A percentile compares a stretch with the other conserved stretches of the same genome.
Evolutionary conservation across 202 grass and related monocot species (phyloP).

Genomic region (Saccharum hybrid): DNA sequence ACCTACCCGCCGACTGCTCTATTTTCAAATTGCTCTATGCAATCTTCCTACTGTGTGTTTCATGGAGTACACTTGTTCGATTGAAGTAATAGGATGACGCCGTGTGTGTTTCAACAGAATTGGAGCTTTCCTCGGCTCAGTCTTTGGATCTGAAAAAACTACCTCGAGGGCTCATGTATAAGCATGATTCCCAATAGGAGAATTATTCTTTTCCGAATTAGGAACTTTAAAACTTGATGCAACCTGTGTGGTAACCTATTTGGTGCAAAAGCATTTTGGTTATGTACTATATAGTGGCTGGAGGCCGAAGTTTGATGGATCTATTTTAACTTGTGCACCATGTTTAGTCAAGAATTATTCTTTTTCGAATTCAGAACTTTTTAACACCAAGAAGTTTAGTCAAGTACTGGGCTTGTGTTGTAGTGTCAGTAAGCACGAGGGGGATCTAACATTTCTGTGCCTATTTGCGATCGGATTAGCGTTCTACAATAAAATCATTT

Average conservation of each 20-base stretch:
- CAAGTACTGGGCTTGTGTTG: background rate
- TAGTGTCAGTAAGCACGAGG: background rate
- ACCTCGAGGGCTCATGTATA: no score
- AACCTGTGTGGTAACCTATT: background rate
- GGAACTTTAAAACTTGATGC: background rate
- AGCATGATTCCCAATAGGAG: no score
- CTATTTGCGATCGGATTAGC: background rate
- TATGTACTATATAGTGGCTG: background rate
- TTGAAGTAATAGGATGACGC: no score
- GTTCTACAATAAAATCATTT: background rate
- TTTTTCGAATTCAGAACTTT: background rate
- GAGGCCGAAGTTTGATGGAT: background rate
- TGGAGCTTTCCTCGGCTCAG: no score
- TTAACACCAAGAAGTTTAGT: background rate
- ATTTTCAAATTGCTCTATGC: background rate
- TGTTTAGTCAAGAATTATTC: background rate
- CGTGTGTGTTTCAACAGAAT: no score
- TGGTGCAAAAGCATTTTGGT: background rate
- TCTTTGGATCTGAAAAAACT: no score
- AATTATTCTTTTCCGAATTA: no score
- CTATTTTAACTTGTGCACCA: background rate
- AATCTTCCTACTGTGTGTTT: no score
- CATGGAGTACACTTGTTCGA: no score
- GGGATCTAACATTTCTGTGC: background rate
- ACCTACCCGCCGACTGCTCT: slow-evolving; percentile 27